Evolutionary conservation across 805 yeast genomes (phyloP).

Genomic region (Candida khao-thaluensis): DNA sequence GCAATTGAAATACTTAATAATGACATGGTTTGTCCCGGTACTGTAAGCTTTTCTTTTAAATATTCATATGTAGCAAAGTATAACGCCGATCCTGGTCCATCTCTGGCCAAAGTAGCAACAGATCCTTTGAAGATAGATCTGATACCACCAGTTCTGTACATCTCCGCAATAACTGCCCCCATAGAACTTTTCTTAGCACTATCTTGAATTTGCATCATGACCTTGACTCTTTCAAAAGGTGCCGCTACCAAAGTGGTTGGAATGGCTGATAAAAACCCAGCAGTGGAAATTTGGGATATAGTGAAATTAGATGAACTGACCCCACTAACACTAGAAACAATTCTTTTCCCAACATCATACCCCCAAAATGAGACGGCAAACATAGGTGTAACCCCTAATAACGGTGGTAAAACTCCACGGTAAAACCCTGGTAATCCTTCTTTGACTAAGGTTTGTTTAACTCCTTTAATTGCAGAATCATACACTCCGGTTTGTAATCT

Average conservation of each 20-base stretch:
- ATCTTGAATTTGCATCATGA: constrained; percentile 79
- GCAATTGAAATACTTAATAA: constrained; percentile 77
- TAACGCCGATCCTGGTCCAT: constrained; percentile 95
- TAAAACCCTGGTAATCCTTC: constrained; percentile 83
- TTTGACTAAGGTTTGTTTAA: constrained; percentile 62
- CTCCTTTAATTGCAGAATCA: constrained; percentile 62
- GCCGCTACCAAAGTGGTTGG: constrained; percentile 98
- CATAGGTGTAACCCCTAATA: constrained; percentile 97
- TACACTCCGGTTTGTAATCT: constrained; percentile 83
- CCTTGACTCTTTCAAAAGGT: constrained; percentile 94
- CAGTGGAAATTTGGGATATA: constrained; percentile 74
- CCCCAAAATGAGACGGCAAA: constrained; percentile 99
- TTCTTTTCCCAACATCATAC: constrained; percentile 84
- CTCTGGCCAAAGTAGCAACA: constrained; percentile 88
- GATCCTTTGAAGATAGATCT: constrained; percentile 88
- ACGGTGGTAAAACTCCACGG: constrained; percentile 91
- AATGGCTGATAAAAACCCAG: constrained; percentile 91
- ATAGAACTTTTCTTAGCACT: constrained; percentile 40
- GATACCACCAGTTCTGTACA: constrained; percentile 79
- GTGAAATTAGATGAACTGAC: constrained; percentile 46
- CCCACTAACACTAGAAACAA: constrained; percentile 52
- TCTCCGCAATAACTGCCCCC: constrained; percentile 60
- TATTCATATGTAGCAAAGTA: constrained; percentile 94
- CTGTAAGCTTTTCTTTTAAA: constrained; percentile 61
- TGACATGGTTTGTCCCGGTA: constrained; percentile 55